Evolutionary conservation across 1,139 yeast species (phyloP), one percentile per base, ranked within the genome.

Genomic region (Zygosaccharomyces pseudobailii): DNA sequence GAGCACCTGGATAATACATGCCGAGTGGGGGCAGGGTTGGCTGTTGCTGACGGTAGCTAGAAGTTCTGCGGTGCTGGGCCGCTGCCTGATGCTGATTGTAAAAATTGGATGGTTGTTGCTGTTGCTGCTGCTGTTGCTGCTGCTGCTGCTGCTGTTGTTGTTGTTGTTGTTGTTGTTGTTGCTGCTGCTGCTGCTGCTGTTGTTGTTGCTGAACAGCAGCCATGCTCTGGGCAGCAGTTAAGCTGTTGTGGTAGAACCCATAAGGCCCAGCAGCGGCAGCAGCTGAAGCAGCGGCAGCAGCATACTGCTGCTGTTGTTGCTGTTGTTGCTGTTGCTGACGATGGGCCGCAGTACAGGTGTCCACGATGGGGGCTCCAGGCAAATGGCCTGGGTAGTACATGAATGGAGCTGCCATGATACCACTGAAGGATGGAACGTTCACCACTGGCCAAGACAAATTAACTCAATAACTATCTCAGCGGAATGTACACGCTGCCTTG

Each of bases 381-480:
- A 45, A 49, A 40, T 51, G 56, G 40, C 51, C 54, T 24, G 59
- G 58, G 45, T 56, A 56, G 40, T 54, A 56, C 59, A 56, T 54
- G 47, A 48, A 55, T 32, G 58, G 48, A 42, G 58, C 55, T 21
- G 38, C 33, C 44, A 41, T 35, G 33, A 21, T 38, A 34, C 38
- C 40, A 13, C 40, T 42, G 25, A 42, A 42, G 41, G 47, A 31
- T 45, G 47, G 51, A 45, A 38, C 41, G 24, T 38, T 38, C 41
- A 22, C 41, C 41, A 38, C 41, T 38, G 28, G 41, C 49, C 45
- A 52, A 55, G 64, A 59, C 63, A 58, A 57, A 61, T 58, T 61
- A 61, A 61, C 55, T 51, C 52, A 61, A 61, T 61, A 61, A 61
- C 63, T 61, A 57, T 55, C 65, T 56, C 52, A 52, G 51, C 46